phyloP scores from a whole-genome alignment of 257 asterid species.

The Anisodus tanguticus region DNA sequence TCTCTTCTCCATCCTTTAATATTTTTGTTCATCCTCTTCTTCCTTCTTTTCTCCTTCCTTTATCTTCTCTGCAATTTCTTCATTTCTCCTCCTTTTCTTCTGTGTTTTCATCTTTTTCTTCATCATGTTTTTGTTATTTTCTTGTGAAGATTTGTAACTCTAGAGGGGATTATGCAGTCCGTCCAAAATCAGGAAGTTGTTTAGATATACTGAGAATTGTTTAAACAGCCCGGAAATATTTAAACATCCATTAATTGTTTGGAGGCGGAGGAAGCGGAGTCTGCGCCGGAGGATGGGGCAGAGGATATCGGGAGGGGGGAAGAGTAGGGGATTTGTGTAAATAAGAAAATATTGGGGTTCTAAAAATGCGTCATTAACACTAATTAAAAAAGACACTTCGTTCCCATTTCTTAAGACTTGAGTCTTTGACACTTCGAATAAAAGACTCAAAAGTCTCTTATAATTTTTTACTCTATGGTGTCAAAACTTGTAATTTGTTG shows the following conservation, averaged over 20 bases:
- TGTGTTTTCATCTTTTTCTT: no score
- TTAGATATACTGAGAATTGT: no score
- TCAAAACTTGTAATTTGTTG: conserved; percentile 20
- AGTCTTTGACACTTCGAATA: not conserved
- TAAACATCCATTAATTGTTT: not conserved
- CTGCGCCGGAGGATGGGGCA: conserved; percentile 1
- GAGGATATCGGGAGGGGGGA: not conserved
- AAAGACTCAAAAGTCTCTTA: not conserved
- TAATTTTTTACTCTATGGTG: not conserved
- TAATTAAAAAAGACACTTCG: not conserved
- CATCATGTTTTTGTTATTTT: not conserved
- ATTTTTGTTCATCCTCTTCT: no score
- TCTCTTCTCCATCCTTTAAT: not conserved
- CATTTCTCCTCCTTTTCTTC: not conserved
- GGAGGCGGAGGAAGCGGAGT: not conserved
- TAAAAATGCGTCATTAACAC: not conserved
- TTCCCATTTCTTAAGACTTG: not conserved
- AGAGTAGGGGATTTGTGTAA: not conserved
- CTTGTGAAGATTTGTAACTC: not conserved
- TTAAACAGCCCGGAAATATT: not conserved
- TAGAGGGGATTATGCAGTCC: not conserved
- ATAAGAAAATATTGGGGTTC: not conserved
- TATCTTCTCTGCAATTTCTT: no score
- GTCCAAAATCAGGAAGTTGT: not conserved
- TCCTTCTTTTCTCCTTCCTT: not conserved